Conservation (phyloP, 75 land plant species). For the Cryptomeria japonica region DNA sequence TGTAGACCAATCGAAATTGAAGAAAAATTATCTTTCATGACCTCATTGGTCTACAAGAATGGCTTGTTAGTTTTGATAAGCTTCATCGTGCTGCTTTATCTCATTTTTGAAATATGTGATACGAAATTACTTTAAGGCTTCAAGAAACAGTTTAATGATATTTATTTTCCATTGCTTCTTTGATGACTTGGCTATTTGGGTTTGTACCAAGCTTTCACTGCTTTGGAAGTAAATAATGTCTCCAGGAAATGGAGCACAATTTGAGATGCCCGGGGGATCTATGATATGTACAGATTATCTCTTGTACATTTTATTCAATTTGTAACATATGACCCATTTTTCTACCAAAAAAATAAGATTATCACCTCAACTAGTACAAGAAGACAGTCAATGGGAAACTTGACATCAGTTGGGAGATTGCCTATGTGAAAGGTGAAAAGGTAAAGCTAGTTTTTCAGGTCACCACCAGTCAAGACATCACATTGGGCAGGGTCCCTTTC, state of each 20-base stretch:
- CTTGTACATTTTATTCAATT: neutral
- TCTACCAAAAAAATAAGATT: neutral
- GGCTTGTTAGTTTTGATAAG: neutral
- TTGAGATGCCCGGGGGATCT: neutral
- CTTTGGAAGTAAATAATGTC: neutral
- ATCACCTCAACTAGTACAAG: neutral
- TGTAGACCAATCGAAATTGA: neutral
- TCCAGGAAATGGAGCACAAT: neutral
- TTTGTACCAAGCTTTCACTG: neutral
- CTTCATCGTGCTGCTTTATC: neutral
- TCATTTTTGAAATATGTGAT: neutral
- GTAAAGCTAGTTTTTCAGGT: too few relatives aligned
- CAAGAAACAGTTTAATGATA: neutral
- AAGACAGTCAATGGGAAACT: neutral
- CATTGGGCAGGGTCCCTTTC: neutral
- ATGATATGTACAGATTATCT: neutral
- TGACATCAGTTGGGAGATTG: neutral
- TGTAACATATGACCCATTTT: too few relatives aligned
- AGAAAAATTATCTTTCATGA: neutral
- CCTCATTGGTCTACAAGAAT: neutral
- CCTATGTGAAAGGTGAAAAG: neutral
- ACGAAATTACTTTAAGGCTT: neutral
- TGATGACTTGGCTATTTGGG: neutral
- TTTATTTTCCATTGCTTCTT: neutral
- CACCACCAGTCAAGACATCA: too few relatives aligned